Percentiles rank a stretch among this genome's conserved stretches.
Conservation (phyloP, 176 grass and related monocot species). For the Metroxylon sagu region DNA sequence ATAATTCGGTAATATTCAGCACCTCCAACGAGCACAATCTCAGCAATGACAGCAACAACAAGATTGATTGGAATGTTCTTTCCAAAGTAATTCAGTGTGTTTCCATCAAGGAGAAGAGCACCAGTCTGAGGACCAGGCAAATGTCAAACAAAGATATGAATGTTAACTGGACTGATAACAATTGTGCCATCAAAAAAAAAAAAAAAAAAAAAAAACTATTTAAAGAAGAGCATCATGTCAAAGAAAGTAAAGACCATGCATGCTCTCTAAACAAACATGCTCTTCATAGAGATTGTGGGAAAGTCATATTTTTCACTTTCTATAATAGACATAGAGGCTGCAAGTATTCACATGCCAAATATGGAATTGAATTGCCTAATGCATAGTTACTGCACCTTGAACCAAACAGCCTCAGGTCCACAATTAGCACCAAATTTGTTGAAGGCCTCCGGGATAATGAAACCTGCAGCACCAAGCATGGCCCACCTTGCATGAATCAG, state of each 20-base stretch:
- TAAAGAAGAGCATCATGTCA: too few relatives aligned
- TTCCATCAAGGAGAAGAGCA: constrained; percentile 87
- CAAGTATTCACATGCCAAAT: too few relatives aligned
- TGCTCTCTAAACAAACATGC: too few relatives aligned
- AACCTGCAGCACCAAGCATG: constrained; percentile 91
- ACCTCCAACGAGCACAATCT: constrained; percentile 77
- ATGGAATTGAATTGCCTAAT: too few relatives aligned
- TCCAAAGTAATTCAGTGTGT: constrained; percentile 94
- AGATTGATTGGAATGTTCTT: constrained; percentile 98
- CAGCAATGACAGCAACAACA: constrained; percentile 52
- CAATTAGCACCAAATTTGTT: constrained; percentile 97
- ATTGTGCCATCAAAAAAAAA: too few relatives aligned
- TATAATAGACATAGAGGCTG: too few relatives aligned
- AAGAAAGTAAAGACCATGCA: too few relatives aligned
- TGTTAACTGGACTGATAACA: too few relatives aligned
- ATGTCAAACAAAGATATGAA: too few relatives aligned
- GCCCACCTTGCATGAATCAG: constrained; percentile 97
- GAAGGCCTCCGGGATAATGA: constrained; percentile 87
- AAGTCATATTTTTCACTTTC: too few relatives aligned
- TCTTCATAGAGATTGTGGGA: too few relatives aligned
- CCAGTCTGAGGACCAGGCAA: constrained; percentile 41
- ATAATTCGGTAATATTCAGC: constrained; percentile 95
- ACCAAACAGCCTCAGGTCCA: constrained; percentile 95
- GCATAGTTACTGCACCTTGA: constrained; percentile 45
- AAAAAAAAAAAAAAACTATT: too few relatives aligned